Conservation (phyloP, 495 filamentous ascomycete genomes). For the Aspergillus affinis region DNA sequence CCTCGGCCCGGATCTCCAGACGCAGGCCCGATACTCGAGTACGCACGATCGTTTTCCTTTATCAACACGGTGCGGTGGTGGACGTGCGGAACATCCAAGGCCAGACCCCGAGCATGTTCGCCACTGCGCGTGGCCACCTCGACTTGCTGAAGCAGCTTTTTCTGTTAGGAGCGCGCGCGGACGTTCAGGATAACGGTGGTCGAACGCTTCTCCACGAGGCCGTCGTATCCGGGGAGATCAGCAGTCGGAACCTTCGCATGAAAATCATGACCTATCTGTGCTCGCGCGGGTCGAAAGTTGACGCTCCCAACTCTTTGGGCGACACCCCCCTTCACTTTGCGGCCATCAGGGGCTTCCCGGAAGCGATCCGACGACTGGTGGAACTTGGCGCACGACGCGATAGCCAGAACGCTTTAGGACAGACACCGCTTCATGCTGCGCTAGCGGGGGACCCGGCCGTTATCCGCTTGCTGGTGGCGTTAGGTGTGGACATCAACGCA, state of each 20-base stretch:
- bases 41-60: background rate
- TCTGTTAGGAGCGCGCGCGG: background rate
- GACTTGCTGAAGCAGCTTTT: background rate
- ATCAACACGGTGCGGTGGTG: background rate
- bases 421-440: background rate
- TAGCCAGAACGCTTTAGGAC: background rate
- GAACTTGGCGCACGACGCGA: background rate
- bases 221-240: background rate
- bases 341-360: background rate
- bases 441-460: background rate
- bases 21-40: background rate
- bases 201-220: background rate
- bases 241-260: background rate
- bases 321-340: background rate
- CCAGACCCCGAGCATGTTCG: background rate
- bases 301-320: background rate
- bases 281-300: background rate
- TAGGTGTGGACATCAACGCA: background rate
- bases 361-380: background rate
- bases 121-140: background rate
- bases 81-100: background rate
- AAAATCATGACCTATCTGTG: background rate
- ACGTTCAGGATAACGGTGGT: background rate
- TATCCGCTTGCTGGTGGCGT: background rate
- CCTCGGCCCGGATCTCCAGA: background rate